Evolutionary conservation across 1,139 yeast species (phyloP).

Genomic region (Saccharomycopsis hybrid): DNA sequence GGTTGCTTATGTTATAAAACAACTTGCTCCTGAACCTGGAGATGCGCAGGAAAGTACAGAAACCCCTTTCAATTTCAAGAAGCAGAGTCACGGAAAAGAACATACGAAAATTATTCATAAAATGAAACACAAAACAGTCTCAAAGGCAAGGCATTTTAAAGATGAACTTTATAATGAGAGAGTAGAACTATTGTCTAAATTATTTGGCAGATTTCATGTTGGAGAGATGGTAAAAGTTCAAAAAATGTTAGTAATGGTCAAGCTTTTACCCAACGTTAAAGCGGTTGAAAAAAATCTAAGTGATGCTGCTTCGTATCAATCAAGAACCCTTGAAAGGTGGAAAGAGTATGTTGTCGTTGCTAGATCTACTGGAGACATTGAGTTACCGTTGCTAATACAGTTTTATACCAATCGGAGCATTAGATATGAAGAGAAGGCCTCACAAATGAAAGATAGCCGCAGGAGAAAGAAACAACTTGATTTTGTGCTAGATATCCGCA

Average conservation of each 20-base stretch:
- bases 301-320: conserved; percentile 2
- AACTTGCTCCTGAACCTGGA: conserved; percentile 1
- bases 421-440: conserved; percentile 19
- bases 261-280: conserved; percentile 21
- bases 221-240: conserved; percentile 66
- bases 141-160: neutral
- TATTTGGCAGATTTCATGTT: conserved; percentile 21
- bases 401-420: conserved; percentile 47
- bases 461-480: conserved; percentile 23
- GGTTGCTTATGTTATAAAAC: neutral
- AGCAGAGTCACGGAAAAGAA: no score
- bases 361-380: conserved; percentile 45
- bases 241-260: conserved; percentile 59
- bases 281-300: neutral
- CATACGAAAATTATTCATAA: neutral
- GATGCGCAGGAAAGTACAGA: no score
- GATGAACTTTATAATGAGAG: neutral
- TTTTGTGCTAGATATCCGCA: conserved; percentile 25
- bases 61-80: no score
- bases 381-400: conserved; percentile 51
- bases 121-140: neutral
- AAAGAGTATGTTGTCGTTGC: conserved; percentile 65
- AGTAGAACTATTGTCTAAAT: neutral
- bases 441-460: conserved; percentile 1
- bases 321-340: conserved; percentile 41